A percentile compares a stretch with the other conserved stretches of the same genome.
Evolutionary conservation across 768 basidiomycete species (phyloP).

Genomic region (Hericium coralloides): DNA sequence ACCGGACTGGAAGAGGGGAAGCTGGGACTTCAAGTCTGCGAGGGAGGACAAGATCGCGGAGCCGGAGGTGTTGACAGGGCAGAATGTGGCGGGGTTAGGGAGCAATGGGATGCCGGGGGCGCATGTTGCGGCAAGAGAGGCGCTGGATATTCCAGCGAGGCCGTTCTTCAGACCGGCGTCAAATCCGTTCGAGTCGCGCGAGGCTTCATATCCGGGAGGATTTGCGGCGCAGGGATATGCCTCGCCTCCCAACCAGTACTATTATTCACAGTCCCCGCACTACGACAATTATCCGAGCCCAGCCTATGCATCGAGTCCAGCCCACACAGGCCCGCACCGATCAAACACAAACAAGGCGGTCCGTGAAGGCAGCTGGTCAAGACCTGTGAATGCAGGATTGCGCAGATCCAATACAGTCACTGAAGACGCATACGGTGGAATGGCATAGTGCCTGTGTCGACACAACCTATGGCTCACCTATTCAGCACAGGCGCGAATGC

Average conservation of each 20-base stretch:
- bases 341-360: too few relatives aligned
- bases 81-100: neutral
- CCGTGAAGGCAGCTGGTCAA: too few relatives aligned
- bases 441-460: neutral
- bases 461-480: neutral
- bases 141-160: neutral
- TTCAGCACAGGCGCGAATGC: neutral
- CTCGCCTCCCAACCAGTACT: too few relatives aligned
- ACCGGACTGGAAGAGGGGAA: constrained; percentile 54
- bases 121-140: neutral
- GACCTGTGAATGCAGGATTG: too few relatives aligned
- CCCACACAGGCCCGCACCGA: too few relatives aligned
- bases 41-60: constrained; percentile 5
- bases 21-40: constrained; percentile 39
- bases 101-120: neutral
- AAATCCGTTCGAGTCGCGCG: neutral
- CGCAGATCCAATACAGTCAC: neutral
- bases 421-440: constrained; percentile 5
- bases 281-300: neutral
- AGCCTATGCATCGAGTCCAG: neutral
- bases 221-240: neutral
- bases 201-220: neutral
- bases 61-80: neutral
- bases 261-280: neutral
- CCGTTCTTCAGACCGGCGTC: neutral